Percentiles rank a stretch among this genome's conserved stretches.
Conservation (phyloP, 371 early-diverging fungal species). For the Chytridium lagenaria region DNA sequence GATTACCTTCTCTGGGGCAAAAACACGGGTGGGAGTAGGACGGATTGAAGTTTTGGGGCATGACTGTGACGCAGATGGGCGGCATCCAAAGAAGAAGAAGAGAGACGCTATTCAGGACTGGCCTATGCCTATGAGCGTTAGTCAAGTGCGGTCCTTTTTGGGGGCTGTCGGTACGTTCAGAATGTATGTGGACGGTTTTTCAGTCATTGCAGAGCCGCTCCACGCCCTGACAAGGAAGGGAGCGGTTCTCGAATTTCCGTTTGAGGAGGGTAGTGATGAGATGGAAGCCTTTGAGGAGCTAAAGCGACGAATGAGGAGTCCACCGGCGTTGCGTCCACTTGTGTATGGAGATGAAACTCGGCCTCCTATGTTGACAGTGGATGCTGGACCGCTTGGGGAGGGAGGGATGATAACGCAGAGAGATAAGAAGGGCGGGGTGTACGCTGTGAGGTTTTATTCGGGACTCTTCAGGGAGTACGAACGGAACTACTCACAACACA, state of each 20-base stretch:
- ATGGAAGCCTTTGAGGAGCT: conserved; percentile 19
- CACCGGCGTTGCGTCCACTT: conserved; percentile 9
- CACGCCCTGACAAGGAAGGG: conserved; percentile 18
- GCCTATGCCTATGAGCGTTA: conserved; percentile 15
- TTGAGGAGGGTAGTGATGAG: background rate
- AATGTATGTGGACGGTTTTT: conserved; percentile 16
- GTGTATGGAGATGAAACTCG: conserved; percentile 6
- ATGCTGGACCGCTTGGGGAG: conserved; percentile 17
- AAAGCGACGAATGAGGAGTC: background rate
- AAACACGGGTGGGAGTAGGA: too few relatives aligned
- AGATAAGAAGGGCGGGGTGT: conserved; percentile 4
- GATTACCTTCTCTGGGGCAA: too few relatives aligned
- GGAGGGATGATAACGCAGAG: conserved; percentile 19
- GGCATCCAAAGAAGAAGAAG: too few relatives aligned
- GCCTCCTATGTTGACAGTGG: conserved; percentile 24
- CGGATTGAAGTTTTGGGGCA: too few relatives aligned
- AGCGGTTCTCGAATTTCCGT: background rate
- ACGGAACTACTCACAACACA: conserved; percentile 22
- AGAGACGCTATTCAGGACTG: conserved; percentile 17
- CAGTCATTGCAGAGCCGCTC: conserved; percentile 22
- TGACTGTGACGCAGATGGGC: too few relatives aligned
- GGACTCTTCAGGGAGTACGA: conserved; percentile 21
- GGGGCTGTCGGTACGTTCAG: conserved; percentile 25
- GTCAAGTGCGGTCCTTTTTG: conserved; percentile 23
- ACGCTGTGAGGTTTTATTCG: conserved; percentile 19